Conservation (phyloP, 495 filamentous ascomycete genomes). For the Eremomyces bilateralis region DNA sequence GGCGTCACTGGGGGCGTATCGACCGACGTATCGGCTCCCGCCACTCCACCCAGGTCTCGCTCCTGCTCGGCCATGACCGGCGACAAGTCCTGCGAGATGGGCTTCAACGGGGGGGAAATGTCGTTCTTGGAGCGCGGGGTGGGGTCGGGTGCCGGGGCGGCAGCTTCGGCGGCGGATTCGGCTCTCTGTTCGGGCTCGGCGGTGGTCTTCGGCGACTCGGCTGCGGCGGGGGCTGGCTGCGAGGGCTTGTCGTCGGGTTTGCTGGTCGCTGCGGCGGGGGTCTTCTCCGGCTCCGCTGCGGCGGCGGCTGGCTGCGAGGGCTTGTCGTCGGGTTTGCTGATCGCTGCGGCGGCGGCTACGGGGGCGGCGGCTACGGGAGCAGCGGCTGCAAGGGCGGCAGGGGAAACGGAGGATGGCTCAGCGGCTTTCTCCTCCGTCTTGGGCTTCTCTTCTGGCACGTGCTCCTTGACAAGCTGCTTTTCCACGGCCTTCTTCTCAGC, state of each 20-base stretch:
- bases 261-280: constrained; percentile 7
- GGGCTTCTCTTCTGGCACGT: constrained; percentile 10
- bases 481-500: constrained; percentile 3
- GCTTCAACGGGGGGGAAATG: too few species aligned
- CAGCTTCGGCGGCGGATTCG: neutral
- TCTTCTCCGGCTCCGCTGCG: constrained; percentile 10
- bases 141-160: too few species aligned
- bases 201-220: neutral
- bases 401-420: constrained; percentile 15
- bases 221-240: constrained; percentile 1
- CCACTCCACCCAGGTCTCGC: neutral
- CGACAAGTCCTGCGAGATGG: too few species aligned
- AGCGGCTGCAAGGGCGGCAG: constrained; percentile 7
- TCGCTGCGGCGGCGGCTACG: neutral
- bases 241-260: constrained; percentile 4
- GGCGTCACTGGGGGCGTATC: neutral
- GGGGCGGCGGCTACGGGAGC: constrained; percentile 4
- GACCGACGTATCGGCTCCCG: neutral
- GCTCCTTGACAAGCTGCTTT: constrained; percentile 6
- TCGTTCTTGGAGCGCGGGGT: too few species aligned
- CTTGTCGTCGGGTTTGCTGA: constrained; percentile 1
- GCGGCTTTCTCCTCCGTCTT: constrained; percentile 9
- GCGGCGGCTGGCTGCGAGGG: constrained; percentile 2
- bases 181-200: neutral
- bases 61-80: too few species aligned